Conservation (phyloP, 192 early-diverging fungal genomes). For the Entophlyctis luteolus region DNA sequence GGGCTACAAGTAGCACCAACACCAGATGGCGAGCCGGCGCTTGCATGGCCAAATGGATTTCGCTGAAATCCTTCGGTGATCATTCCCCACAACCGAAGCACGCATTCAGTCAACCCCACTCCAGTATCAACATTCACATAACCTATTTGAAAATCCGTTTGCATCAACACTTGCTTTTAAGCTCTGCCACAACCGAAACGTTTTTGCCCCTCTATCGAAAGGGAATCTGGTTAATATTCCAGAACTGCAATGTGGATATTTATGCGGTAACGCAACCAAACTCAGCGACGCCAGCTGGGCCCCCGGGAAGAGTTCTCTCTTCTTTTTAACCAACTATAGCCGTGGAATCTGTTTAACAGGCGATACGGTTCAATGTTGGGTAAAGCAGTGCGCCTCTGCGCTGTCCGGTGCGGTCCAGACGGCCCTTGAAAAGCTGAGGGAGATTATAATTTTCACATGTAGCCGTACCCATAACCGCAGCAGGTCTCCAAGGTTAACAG, state of each 20-base stretch:
- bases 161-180: too few species aligned
- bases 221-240: constrained; percentile 79
- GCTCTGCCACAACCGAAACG: too few species aligned
- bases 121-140: too few species aligned
- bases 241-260: constrained; percentile 65
- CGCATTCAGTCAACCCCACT: too few species aligned
- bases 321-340: constrained; percentile 59
- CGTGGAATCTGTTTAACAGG: constrained; percentile 65
- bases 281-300: constrained; percentile 62
- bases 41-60: too few species aligned
- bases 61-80: too few species aligned
- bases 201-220: constrained; percentile 62
- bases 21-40: too few species aligned
- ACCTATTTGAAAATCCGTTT: not conserved
- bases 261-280: constrained; percentile 65
- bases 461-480: constrained; percentile 74
- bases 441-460: constrained; percentile 58
- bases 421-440: constrained; percentile 74
- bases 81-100: too few species aligned
- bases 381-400: constrained; percentile 49
- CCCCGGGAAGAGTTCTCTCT: constrained; percentile 53
- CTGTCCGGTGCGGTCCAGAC: constrained; percentile 60
- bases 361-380: constrained; percentile 52
- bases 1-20: too few species aligned
- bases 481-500: constrained; percentile 77